Evolutionary conservation across 2,329 filamentous ascomycete genomes (phyloP).

Genomic region (Proliferodiscus dingleyae): DNA sequence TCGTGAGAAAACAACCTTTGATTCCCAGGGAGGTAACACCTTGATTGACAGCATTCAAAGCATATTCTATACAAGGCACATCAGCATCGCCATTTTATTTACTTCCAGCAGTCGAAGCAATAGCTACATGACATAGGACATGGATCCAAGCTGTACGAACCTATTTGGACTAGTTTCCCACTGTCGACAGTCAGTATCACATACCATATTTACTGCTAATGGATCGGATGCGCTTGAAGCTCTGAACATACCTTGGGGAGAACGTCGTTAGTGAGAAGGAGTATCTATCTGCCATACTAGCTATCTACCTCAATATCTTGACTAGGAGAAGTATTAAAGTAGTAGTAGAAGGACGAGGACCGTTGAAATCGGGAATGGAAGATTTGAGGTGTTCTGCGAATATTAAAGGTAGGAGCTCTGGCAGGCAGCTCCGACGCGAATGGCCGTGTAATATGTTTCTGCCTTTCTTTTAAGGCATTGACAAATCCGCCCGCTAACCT

Average conservation of each 20-base stretch:
- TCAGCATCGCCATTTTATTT: conserved; percentile 16
- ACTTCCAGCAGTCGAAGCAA: conserved; percentile 9
- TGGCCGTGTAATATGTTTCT: neutral
- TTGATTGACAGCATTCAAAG: conserved; percentile 97
- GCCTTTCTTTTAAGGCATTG: conserved; percentile 5
- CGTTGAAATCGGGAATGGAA: conserved; percentile 7
- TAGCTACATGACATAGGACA: conserved; percentile 4
- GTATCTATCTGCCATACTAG: conserved; percentile 91
- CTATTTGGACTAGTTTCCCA: conserved; percentile 98
- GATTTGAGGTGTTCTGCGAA: conserved; percentile 5
- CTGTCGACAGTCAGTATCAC: conserved; percentile 43
- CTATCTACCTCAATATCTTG: conserved; percentile 13
- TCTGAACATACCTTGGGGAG: conserved; percentile 80
- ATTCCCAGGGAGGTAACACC: conserved; percentile 97
- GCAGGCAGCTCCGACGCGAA: conserved; percentile 27
- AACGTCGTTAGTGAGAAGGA: conserved; percentile 99
- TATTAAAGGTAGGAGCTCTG: conserved; percentile 13
- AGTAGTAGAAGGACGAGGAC: conserved; percentile 1
- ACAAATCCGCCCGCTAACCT: neutral
- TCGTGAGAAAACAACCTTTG: conserved; percentile 62
- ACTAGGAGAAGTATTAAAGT: conserved; percentile 1
- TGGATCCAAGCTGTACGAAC: conserved; percentile 42
- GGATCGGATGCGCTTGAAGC: conserved; percentile 13
- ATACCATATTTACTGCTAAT: conserved; percentile 7
- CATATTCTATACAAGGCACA: conserved; percentile 69